Evolutionary conservation across 176 grass and related monocot genomes (phyloP).

Genomic region (Aegilops sharonensis): DNA sequence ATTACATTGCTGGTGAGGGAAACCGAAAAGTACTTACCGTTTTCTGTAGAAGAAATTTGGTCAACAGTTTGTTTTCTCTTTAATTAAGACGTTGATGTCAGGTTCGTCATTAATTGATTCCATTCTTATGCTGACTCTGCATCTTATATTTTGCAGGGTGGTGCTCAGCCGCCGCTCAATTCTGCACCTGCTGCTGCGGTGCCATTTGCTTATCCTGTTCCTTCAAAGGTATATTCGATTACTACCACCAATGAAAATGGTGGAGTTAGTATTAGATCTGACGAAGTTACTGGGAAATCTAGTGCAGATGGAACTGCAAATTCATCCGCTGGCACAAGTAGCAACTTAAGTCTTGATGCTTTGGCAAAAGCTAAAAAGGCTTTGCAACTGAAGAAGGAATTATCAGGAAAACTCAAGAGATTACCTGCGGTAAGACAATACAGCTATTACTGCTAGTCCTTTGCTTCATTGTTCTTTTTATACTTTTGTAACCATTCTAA

Average conservation of each 20-base stretch:
- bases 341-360: slow-evolving; percentile 88
- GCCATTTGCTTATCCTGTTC: slow-evolving; percentile 29
- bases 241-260: slow-evolving; percentile 89
- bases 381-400: slow-evolving; percentile 88
- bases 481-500: slow-evolving; percentile 12
- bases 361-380: slow-evolving; percentile 99
- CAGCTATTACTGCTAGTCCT: not conserved
- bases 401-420: slow-evolving; percentile 81
- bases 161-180: not conserved
- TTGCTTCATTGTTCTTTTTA: slow-evolving; percentile 12
- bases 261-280: slow-evolving; percentile 99
- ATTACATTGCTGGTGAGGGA: no score
- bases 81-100: no score
- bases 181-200: slow-evolving; percentile 43
- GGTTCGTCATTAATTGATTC: not conserved
- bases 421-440: slow-evolving; percentile 57
- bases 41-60: no score
- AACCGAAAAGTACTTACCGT: no score
- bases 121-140: slow-evolving; percentile 35
- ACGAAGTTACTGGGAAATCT: slow-evolving; percentile 98
- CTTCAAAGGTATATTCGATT: slow-evolving; percentile 90
- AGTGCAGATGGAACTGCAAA: slow-evolving; percentile 93
- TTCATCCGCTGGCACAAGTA: slow-evolving; percentile 62
- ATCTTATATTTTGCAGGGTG: not conserved
- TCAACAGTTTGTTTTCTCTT: not conserved